phyloP scores from a whole-genome alignment of 2,329 filamentous ascomycete genomes.

The Hypoxylon sp. region DNA sequence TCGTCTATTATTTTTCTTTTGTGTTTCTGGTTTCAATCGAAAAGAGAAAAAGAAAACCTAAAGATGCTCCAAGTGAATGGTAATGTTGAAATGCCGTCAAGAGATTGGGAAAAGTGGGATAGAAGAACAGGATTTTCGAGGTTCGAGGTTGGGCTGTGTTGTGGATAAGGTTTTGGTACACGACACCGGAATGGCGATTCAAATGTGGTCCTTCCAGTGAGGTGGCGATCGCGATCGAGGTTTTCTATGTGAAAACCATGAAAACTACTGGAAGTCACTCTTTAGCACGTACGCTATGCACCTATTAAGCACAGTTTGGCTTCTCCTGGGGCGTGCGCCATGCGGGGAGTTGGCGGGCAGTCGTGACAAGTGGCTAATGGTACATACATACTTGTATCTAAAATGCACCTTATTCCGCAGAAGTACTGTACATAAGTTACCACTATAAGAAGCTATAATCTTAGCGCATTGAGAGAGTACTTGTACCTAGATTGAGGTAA shows the following conservation, averaged over 20 bases:
- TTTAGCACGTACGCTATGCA: constrained; percentile 25
- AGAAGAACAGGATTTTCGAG: constrained; percentile 45
- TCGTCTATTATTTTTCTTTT: not conserved
- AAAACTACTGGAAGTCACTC: constrained; percentile 14
- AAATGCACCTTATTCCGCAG: constrained; percentile 6
- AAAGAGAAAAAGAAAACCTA: not conserved
- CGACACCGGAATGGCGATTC: constrained; percentile 41
- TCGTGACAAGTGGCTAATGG: constrained; percentile 27
- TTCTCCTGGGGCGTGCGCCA: constrained; percentile 11
- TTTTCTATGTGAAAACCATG: constrained; percentile 18
- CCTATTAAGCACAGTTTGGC: constrained; percentile 20
- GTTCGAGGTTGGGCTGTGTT: constrained; percentile 41
- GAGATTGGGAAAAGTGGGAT: constrained; percentile 41
- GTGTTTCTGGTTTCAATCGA: constrained; percentile 4
- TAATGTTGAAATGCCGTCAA: constrained; percentile 43
- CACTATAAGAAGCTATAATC: constrained; percentile 4
- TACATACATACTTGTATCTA: not conserved
- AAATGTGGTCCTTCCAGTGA: constrained; percentile 31
- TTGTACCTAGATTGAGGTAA: constrained; percentile 5
- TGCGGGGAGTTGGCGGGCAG: constrained; percentile 29
- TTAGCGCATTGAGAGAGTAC: constrained; percentile 16
- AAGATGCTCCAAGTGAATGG: constrained; percentile 31
- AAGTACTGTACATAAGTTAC: constrained; percentile 20
- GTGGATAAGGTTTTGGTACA: constrained; percentile 45
- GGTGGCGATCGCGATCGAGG: constrained; percentile 45